Percentiles rank a stretch among this genome's conserved stretches.
phyloP scores from a whole-genome alignment of 306 rosid species.

The Vigna angularis region DNA sequence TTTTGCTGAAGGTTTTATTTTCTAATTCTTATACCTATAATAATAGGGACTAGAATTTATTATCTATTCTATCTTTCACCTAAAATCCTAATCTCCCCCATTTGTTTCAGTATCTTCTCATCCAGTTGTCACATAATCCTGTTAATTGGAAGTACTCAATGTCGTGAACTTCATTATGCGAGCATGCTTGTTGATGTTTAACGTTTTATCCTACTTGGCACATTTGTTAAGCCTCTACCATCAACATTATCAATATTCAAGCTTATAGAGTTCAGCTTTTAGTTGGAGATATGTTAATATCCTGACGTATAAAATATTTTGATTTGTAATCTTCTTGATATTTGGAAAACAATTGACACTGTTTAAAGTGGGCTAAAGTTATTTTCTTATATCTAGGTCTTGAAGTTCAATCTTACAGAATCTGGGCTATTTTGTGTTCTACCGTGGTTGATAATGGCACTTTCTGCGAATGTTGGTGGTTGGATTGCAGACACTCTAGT shows the following conservation, averaged over 20 bases:
- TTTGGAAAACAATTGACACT: constrained; percentile 15
- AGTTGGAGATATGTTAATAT: constrained; percentile 6
- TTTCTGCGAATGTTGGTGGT: constrained; percentile 95
- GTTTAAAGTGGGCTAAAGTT: constrained; percentile 21
- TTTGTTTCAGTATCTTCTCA: no score
- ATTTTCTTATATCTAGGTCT: constrained; percentile 65
- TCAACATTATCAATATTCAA: constrained; percentile 2
- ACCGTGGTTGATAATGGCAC: constrained; percentile 96
- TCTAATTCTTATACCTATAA: neutral
- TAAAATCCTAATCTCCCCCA: neutral
- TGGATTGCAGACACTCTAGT: constrained; percentile 99
- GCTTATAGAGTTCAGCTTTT: constrained; percentile 16
- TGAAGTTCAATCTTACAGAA: constrained; percentile 98
- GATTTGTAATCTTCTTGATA: constrained; percentile 33
- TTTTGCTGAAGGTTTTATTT: neutral
- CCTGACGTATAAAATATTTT: constrained; percentile 15
- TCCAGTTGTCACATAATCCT: neutral
- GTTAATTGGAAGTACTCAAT: neutral
- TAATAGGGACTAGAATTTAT: neutral
- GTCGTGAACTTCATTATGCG: constrained; percentile 2
- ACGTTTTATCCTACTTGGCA: constrained; percentile 5
- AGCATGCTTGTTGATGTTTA: constrained; percentile 14
- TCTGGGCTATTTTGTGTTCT: constrained; percentile 89
- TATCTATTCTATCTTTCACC: neutral
- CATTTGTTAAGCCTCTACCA: neutral